A percentile compares a stretch with the other conserved stretches of the same genome.
These are phyloP conservation scores for Xerocomellus amylosporus DNA, from an alignment of 768 basidiomycete genomes.

Conservation along the genomic window DNA sequence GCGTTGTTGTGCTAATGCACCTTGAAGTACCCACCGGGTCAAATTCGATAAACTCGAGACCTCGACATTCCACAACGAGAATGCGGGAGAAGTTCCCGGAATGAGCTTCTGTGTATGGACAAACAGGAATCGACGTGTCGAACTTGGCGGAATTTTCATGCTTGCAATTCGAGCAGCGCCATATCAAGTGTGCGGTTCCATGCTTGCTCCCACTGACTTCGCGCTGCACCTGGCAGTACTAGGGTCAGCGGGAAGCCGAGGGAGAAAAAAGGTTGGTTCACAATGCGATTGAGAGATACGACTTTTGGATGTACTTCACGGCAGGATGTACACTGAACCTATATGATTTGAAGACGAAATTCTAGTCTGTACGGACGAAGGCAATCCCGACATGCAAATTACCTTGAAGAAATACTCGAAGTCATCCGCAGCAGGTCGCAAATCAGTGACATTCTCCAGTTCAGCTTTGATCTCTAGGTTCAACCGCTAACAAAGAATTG, in stretches of 20 bases:
- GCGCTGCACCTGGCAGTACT: conserved; percentile 53
- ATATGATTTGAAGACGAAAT: background rate
- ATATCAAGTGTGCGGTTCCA: conserved; percentile 73
- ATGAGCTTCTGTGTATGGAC: conserved; percentile 60
- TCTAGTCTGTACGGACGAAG: background rate
- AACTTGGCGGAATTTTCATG: conserved; percentile 83
- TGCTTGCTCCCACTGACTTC: conserved; percentile 67
- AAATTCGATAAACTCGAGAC: conserved; percentile 78
- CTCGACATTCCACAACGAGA: conserved; percentile 78
- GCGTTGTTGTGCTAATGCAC: background rate
- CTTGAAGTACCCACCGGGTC: conserved; percentile 56
- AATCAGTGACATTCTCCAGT: conserved; percentile 72
- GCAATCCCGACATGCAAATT: background rate
- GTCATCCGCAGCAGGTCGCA: conserved; percentile 60
- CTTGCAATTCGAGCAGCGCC: conserved; percentile 76
- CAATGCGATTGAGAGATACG: conserved; percentile 68
- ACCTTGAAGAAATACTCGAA: conserved; percentile 85
- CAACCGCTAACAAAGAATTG: conserved; percentile 42
- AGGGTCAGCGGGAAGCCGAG: conserved; percentile 1
- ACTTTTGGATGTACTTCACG: conserved; percentile 71
- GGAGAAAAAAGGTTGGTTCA: conserved; percentile 27
- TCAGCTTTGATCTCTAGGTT: conserved; percentile 73
- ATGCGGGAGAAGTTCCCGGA: conserved; percentile 60
- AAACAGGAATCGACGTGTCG: conserved; percentile 46
- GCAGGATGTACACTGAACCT: conserved; percentile 82